These are phyloP conservation scores for Aplosporella prunicola DNA, from an alignment of 2,329 filamentous ascomycete genomes.

Conservation along the genomic window DNA sequence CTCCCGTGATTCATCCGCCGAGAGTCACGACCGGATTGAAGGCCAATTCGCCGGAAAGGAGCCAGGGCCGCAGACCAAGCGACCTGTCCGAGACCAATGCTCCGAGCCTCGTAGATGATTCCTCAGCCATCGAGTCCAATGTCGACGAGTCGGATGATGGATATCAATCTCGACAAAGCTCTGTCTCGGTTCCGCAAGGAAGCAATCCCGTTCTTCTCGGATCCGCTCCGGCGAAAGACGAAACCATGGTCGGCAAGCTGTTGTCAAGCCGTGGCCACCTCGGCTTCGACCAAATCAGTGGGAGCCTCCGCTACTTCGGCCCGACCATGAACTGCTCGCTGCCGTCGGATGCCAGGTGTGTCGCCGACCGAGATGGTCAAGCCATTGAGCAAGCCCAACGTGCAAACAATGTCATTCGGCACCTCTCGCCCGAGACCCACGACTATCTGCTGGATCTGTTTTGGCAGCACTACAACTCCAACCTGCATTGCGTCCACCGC, in stretches of 20 bases:
- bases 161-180: no score
- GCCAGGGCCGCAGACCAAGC: not conserved
- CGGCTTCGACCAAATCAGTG: constrained; percentile 43
- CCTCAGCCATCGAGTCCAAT: no score
- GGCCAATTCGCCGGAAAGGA: constrained; percentile 17
- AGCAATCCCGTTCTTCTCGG: not conserved
- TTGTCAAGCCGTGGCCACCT: constrained; percentile 43
- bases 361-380: no score
- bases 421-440: constrained; percentile 38
- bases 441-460: constrained; percentile 45
- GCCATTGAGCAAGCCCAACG: constrained; percentile 35
- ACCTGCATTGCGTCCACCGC: constrained; percentile 42
- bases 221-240: constrained; percentile 36
- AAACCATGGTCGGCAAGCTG: constrained; percentile 37
- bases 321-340: constrained; percentile 47
- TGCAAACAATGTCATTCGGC: constrained; percentile 40
- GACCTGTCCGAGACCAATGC: constrained; percentile 16
- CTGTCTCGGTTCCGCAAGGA: not conserved
- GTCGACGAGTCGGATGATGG: constrained; percentile 18
- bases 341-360: constrained; percentile 36
- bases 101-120: constrained; percentile 22
- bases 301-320: constrained; percentile 44
- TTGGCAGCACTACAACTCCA: constrained; percentile 44
- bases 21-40: constrained; percentile 35
- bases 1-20: constrained; percentile 45